Conservation (phyloP, 306 rosid species). For the Gynostemma pentaphyllum region DNA sequence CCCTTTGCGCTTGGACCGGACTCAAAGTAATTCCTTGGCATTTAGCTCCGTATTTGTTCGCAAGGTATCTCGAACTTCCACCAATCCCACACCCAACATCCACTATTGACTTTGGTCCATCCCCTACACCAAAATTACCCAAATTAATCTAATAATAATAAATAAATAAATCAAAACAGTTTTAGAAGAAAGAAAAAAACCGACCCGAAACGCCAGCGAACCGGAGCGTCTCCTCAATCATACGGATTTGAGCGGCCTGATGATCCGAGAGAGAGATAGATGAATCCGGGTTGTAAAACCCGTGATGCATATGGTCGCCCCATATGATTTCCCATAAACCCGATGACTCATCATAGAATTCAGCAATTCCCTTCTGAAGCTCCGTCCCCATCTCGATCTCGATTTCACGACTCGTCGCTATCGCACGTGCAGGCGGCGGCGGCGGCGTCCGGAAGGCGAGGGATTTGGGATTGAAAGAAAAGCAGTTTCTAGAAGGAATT, state of each 20-base stretch:
- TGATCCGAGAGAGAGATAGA: conserved; percentile 51
- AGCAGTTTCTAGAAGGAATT: too few species aligned
- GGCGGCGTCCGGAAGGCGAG: too few species aligned
- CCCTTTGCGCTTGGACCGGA: conserved; percentile 81
- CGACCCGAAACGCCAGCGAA: conserved; percentile 39
- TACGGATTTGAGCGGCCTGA: conserved; percentile 73
- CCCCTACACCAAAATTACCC: conserved; percentile 11
- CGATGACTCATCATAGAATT: conserved; percentile 84
- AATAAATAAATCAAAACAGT: background rate
- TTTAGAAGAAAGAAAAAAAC: too few species aligned
- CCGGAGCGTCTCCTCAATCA: conserved; percentile 65
- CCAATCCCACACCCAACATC: conserved; percentile 99
- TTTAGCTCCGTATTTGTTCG: conserved; percentile 48
- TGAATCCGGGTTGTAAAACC: conserved; percentile 49
- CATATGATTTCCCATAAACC: conserved; percentile 69
- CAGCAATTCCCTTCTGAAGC: conserved; percentile 63
- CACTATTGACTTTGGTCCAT: conserved; percentile 37
- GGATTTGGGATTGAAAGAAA: too few species aligned
- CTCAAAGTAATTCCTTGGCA: conserved; percentile 72
- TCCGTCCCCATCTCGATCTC: background rate
- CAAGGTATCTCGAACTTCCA: conserved; percentile 78
- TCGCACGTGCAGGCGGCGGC: background rate
- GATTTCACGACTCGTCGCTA: background rate
- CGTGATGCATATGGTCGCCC: conserved; percentile 98
- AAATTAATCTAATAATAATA: background rate